These are phyloP conservation scores for Entamoeba histolytica DNA, from an alignment of 208 protist species.

Conservation along the genomic window DNA sequence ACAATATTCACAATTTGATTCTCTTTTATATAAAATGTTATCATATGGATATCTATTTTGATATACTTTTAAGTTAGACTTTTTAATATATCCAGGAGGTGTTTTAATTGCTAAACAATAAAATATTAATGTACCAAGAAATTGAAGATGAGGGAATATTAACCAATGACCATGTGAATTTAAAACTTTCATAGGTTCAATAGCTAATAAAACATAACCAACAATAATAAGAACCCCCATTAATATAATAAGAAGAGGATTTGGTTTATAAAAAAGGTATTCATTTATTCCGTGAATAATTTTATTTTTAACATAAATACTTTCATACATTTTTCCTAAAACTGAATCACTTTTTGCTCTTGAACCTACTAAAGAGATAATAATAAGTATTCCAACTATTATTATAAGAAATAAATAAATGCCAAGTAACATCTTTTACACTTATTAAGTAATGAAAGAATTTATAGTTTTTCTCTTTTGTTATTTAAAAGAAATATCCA, in stretches of 20 bases:
- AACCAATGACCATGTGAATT: not conserved
- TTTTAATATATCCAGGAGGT: not conserved
- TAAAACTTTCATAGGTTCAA: not conserved
- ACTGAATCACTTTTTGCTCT: not conserved
- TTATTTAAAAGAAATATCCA: too few species aligned
- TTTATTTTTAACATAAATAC: not conserved
- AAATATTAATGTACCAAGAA: not conserved
- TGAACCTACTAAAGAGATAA: not conserved
- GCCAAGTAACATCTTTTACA: not conserved
- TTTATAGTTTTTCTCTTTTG: too few species aligned
- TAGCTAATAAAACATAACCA: not conserved
- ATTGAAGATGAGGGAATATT: not conserved
- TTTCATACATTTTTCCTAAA: not conserved
- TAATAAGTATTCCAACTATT: not conserved
- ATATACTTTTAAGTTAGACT: not conserved
- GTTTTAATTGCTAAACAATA: not conserved
- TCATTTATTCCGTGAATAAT: not conserved
- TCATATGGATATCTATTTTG: not conserved
- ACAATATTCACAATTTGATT: not conserved
- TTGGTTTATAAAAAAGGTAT: not conserved
- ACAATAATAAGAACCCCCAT: not conserved
- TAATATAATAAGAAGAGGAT: not conserved
- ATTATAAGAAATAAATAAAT: not conserved
- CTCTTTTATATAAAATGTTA: not conserved
- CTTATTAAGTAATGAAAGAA: too few species aligned